A percentile compares a stretch with the other conserved stretches of the same genome.
These are phyloP conservation scores for Xylaria curta DNA, from an alignment of 495 filamentous ascomycete genomes.

Conservation along the genomic window DNA sequence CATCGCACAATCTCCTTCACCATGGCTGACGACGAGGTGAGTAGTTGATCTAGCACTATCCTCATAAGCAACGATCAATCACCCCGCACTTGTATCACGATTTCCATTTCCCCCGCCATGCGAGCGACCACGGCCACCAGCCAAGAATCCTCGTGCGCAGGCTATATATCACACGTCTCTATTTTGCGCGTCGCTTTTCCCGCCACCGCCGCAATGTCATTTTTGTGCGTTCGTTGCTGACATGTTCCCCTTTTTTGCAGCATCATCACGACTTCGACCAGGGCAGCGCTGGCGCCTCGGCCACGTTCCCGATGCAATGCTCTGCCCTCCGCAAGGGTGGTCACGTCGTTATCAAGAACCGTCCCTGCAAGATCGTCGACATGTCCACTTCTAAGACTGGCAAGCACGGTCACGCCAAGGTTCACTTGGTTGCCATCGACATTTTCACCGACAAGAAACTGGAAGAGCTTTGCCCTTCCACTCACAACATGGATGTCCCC, in stretches of 20 bases:
- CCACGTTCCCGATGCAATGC: constrained; percentile 97
- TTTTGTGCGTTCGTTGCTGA: constrained; percentile 32
- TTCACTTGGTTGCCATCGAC: constrained; percentile 94
- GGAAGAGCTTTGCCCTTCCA: constrained; percentile 98
- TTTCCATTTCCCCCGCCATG: constrained; percentile 23
- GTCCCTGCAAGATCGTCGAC: constrained; percentile 99
- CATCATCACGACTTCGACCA: constrained; percentile 91
- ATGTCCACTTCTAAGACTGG: constrained; percentile 99
- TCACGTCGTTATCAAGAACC: constrained; percentile 94
- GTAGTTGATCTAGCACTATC: constrained; percentile 25
- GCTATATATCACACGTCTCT: neutral
- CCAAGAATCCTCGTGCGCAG: constrained; percentile 3
- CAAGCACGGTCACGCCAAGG: constrained; percentile 99
- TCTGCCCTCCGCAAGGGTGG: constrained; percentile 99
- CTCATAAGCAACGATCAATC: constrained; percentile 21
- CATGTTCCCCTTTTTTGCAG: constrained; percentile 48
- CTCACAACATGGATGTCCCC: constrained; percentile 99
- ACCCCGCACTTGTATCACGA: constrained; percentile 38
- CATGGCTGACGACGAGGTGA: constrained; percentile 68
- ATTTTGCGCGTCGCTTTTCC: constrained; percentile 18
- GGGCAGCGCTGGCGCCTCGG: constrained; percentile 91
- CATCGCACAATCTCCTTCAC: constrained; percentile 45
- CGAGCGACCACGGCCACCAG: constrained; percentile 10
- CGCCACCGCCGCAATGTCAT: constrained; percentile 21
- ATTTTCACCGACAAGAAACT: constrained; percentile 99